Evolutionary conservation across 495 filamentous ascomycete species (phyloP).

Genomic region (Penicillium odoratum): DNA sequence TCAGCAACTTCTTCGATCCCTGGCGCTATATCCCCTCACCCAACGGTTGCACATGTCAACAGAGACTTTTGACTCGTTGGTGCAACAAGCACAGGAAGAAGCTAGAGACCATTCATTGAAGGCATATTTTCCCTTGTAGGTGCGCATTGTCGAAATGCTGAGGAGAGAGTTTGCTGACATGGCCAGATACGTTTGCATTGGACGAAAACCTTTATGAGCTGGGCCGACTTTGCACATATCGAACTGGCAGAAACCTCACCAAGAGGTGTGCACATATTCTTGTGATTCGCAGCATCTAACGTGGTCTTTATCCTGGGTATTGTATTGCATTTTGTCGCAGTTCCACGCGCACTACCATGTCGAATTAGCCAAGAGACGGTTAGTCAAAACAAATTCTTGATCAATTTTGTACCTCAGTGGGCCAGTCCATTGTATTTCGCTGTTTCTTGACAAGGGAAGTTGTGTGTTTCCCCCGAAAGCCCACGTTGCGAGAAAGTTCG

Average conservation of each 20-base stretch:
- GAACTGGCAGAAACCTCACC: not conserved
- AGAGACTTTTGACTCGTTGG: constrained; percentile 61
- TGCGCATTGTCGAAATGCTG: constrained; percentile 5
- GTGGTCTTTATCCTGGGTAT: not conserved
- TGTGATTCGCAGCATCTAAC: not conserved
- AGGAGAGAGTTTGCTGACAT: not conserved
- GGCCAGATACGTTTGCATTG: constrained; percentile 59
- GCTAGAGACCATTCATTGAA: constrained; percentile 63
- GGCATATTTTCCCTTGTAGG: constrained; percentile 77
- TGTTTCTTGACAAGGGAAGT: not conserved
- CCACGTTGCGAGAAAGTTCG: not conserved
- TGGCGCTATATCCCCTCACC: constrained; percentile 64
- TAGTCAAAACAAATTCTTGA: constrained; percentile 23
- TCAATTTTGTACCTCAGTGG: constrained; percentile 1
- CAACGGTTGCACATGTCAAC: constrained; percentile 59
- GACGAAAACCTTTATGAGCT: constrained; percentile 44
- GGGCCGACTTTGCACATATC: not conserved
- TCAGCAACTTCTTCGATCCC: constrained; percentile 57
- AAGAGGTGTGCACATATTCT: not conserved
- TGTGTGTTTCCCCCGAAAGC: not conserved
- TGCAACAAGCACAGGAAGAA: constrained; percentile 66
- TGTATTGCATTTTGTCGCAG: constrained; percentile 15
- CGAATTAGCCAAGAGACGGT: constrained; percentile 23
- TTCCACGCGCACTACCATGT: constrained; percentile 17
- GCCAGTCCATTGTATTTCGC: not conserved